A percentile compares a stretch with the other conserved stretches of the same genome.
phyloP scores from a whole-genome alignment of 148 eudicot genomes.

The Chenopodium quinoa region DNA sequence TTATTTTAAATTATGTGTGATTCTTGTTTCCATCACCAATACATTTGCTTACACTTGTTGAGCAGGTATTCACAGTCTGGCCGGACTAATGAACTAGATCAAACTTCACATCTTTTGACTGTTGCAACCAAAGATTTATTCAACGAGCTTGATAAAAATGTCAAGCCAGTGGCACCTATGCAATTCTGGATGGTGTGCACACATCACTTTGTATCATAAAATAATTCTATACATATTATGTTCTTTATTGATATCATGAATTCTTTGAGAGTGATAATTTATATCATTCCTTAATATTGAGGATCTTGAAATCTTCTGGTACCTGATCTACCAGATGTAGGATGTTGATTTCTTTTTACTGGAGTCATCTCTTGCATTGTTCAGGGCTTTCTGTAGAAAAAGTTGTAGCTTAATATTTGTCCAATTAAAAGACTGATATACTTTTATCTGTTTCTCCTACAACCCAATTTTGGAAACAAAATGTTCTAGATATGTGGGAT shows the following conservation, averaged over 20 bases:
- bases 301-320: background rate
- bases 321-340: background rate
- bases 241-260: background rate
- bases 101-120: slow-evolving; percentile 83
- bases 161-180: slow-evolving; percentile 91
- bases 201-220: slow-evolving; percentile 1
- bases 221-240: background rate
- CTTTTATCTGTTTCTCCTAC: background rate
- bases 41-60: slow-evolving; percentile 13
- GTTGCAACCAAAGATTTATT: slow-evolving; percentile 89
- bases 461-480: background rate
- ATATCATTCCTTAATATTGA: background rate
- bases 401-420: background rate
- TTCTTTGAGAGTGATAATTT: slow-evolving; percentile 2
- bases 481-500: background rate
- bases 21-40: background rate
- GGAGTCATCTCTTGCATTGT: background rate
- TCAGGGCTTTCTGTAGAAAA: background rate
- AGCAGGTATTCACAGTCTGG: slow-evolving; percentile 80
- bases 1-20: background rate
- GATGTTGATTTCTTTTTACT: slow-evolving; percentile 1
- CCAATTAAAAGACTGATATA: background rate
- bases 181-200: slow-evolving; percentile 84
- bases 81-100: slow-evolving; percentile 73
- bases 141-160: slow-evolving; percentile 84